Evolutionary conservation across 75 land plant genomes (phyloP).

Genomic region (Ceratopteris richardii): DNA sequence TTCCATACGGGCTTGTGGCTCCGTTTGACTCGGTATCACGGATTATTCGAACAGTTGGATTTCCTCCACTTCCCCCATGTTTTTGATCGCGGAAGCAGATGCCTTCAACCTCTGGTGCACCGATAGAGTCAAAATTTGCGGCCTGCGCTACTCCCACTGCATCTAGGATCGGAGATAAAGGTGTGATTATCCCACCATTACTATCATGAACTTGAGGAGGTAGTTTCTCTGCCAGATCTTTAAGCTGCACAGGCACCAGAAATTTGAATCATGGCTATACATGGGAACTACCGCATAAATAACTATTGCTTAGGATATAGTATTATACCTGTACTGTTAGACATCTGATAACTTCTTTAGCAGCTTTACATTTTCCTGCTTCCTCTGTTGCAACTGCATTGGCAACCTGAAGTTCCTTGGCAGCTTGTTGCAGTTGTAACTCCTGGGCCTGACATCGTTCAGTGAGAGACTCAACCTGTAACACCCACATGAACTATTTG

Average conservation of each 20-base stretch:
- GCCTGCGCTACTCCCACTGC: constrained; percentile 8
- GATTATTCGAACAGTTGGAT: constrained; percentile 8
- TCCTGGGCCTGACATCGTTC: constrained; percentile 67
- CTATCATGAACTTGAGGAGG: constrained; percentile 18
- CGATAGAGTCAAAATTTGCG: constrained; percentile 10
- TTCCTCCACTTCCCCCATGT: constrained; percentile 2
- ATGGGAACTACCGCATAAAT: no score
- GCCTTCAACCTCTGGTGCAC: constrained; percentile 20
- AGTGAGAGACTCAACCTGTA: constrained; percentile 72
- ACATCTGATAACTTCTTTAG: constrained; percentile 97
- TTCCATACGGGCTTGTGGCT: constrained; percentile 18
- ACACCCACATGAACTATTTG: constrained; percentile 1
- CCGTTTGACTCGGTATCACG: constrained; percentile 23
- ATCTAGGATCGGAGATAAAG: constrained; percentile 7
- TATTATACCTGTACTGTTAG: constrained; percentile 84
- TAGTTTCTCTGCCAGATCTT: constrained; percentile 42
- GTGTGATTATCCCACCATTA: constrained; percentile 7
- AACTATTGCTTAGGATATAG: no score
- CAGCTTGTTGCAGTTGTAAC: constrained; percentile 70
- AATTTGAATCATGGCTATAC: no score
- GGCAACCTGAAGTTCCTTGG: constrained; percentile 77
- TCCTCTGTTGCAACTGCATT: constrained; percentile 83
- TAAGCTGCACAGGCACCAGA: constrained; percentile 32
- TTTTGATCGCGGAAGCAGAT: constrained; percentile 10
- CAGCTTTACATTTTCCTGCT: constrained; percentile 89